A percentile compares a stretch with the other conserved stretches of the same genome.
Evolutionary conservation across 1,139 yeast species (phyloP).

Genomic region (Yarrowia galli): DNA sequence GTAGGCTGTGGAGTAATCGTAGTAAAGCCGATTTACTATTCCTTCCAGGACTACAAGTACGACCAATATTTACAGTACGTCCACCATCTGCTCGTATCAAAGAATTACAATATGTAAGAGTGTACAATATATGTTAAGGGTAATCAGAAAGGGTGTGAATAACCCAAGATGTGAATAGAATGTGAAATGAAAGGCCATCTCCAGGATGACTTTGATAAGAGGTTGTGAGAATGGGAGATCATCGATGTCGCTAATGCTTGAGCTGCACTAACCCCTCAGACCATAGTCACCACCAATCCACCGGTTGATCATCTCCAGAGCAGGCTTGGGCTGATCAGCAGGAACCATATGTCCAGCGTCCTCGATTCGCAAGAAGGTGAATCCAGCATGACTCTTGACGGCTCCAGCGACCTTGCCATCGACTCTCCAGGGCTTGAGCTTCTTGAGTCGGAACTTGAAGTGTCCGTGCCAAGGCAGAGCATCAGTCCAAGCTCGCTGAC

Average conservation of each 20-base stretch:
- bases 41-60: too few species aligned
- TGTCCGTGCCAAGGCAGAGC: constrained; percentile 65
- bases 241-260: too few species aligned
- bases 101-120: too few species aligned
- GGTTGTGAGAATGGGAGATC: too few species aligned
- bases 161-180: too few species aligned
- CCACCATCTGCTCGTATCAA: too few species aligned
- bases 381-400: constrained; percentile 58
- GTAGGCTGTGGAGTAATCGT: too few species aligned
- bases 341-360: constrained; percentile 77
- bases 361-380: constrained; percentile 65
- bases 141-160: too few species aligned
- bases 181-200: neutral
- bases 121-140: too few species aligned
- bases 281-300: constrained; percentile 59
- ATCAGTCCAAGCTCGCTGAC: constrained; percentile 81
- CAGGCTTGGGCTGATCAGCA: constrained; percentile 71
- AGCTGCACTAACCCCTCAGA: neutral
- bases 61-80: too few species aligned
- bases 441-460: constrained; percentile 45
- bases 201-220: neutral
- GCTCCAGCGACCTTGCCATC: constrained; percentile 40
- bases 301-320: constrained; percentile 74
- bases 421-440: constrained; percentile 56
- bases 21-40: too few species aligned